Base-by-base conservation (phyloP, 768 basidiomycete species). In the Austroboletus eburneus region DNA sequence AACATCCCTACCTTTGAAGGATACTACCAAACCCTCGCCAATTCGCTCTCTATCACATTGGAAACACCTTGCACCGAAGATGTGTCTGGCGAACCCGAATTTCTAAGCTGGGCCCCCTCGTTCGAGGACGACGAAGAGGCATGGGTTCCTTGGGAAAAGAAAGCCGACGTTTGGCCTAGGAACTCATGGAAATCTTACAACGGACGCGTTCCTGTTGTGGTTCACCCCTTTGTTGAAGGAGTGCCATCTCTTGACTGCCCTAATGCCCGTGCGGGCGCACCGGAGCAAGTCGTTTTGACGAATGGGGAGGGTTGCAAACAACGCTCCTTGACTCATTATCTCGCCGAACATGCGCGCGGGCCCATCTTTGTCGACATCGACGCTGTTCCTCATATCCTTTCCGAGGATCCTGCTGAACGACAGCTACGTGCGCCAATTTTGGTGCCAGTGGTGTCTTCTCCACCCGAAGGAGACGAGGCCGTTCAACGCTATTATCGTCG, bases 381-480 rank as follows among this genome's bases (percentile, higher is more conserved):
- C 7, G 17, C 22, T 3, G 21, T 50, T 9, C 13, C 10, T 5
- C 48, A 46, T n/a, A 23, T 50, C 13, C 53, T 22, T 9, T 10
- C 17, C 5, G 20, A 43, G 35, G 32, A 29, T 17, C 38, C 36
- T 22, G 45, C 33, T 14, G 53, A 46, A 36, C 44, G 48, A 16
- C 32, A 40, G 14, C 8, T 22, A 4, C 41, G 33, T 13, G 45
- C 52, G 17, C 48, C 45, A 10, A 7, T 42, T 32, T 34, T 43
- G 9, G 35, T 46, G 5, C 48, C 53, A 2, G 39, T 24, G 6
- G 12, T 42, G 3, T 41, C 32, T 29, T 49, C 42, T 6, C 36
- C 25, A 5, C 23, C 39, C n/a, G 32, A 46, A 17, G 54, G 52
- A 40, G 52, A 50, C 23, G 52, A 55, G 22, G 33, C 23, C 27